Base-by-base conservation (phyloP, 2,329 filamentous ascomycete genomes). In the Cladosporium sp. region DNA sequence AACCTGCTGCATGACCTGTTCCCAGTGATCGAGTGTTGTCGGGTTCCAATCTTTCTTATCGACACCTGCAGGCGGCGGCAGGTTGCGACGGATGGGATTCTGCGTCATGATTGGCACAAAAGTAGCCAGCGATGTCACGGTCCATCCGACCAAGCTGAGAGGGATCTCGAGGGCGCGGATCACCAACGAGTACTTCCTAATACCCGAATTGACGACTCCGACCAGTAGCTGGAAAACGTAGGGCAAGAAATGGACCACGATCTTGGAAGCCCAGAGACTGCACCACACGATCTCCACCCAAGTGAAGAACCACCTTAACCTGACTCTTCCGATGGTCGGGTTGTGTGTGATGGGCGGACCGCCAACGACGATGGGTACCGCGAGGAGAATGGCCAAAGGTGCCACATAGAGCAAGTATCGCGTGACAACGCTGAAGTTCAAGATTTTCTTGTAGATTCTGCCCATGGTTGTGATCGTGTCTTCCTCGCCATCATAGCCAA, bases 231-330 rank as follows among this genome's bases (percentile, higher is more conserved):
- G 81, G 68, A 87, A 87, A 34, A 86, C 60, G 49, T 73, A 78
- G 1, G 84, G 84, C 47, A 87, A 67, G 62, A 81, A 79, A 63
- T 83, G 80, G 6, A 81, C 81, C 24, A 84, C 70, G 49, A 85
- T 73, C 69, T 87, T 87, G 62, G 80, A 81, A 13, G 76, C 76
- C 84, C 84, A 87, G 59, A 87, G 73, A 65, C 80, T 81, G 36
- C 84, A 72, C 84, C 84, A 87, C 54, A 86, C 73, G 47, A 86
- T 78, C 68, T 86, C 83, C 36, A 87, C 74, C 84, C 84, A 87
- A 17, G 79, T 78, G 72, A 85, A 87, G 71, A 87, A 83, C 77
- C 80, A 84, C 54, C 80, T 74, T 39, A 85, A 75, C 7, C 77
- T 72, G 4, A 86, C 82, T 20, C 79, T 79, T 15, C 80, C 81